Conservation (phyloP, 768 basidiomycete species). For the Suillus brevipes region DNA sequence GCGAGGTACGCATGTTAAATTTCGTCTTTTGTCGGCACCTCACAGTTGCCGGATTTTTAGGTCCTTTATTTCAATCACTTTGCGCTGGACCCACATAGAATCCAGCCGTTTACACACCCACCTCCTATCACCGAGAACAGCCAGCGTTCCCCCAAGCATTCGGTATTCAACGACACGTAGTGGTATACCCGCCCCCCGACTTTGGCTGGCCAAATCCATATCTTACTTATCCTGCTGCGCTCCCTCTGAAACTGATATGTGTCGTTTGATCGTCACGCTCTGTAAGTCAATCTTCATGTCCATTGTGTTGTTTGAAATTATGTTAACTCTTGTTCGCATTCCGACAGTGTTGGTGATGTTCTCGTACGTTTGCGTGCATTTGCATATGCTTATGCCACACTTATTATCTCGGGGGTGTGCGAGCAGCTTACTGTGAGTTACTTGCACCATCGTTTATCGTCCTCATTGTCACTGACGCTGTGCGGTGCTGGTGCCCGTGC, state of each 20-base stretch:
- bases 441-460: no score
- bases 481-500: no score
- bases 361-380: no score
- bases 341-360: no score
- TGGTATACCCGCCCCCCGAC: slow-evolving; percentile 48
- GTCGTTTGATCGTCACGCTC: no score
- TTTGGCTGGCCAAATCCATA: slow-evolving; percentile 41
- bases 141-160: slow-evolving; percentile 82
- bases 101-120: slow-evolving; percentile 81
- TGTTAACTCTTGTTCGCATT: no score
- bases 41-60: slow-evolving; percentile 42
- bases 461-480: no score
- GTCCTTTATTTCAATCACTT: slow-evolving; percentile 93
- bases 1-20: slow-evolving; percentile 60
- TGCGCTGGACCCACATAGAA: slow-evolving; percentile 91
- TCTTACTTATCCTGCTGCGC: slow-evolving; percentile 38
- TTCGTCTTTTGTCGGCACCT: slow-evolving; percentile 7
- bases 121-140: slow-evolving; percentile 63
- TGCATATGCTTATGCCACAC: no score
- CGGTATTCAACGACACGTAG: slow-evolving; percentile 63
- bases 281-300: no score
- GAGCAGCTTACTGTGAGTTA: no score
- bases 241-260: slow-evolving; percentile 17
- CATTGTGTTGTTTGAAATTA: no score
- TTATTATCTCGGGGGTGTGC: no score